Evolutionary conservation across 2,329 filamentous ascomycete species (phyloP).

Genomic region (Pezicula carpinea): DNA sequence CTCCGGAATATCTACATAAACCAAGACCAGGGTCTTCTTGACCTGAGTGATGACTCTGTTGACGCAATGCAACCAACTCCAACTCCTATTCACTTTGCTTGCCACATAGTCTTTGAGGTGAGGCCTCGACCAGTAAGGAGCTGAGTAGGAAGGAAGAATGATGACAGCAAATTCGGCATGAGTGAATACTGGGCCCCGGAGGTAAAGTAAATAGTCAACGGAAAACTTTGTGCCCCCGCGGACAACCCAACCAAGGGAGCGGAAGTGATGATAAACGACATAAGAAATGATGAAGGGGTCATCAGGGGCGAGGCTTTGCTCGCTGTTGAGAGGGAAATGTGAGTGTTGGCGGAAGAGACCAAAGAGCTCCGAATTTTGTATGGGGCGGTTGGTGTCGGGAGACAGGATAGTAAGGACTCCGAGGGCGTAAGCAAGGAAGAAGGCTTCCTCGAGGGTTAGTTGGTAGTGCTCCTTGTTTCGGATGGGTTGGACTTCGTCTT

Average conservation of each 20-base stretch:
- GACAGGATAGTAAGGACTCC: constrained; percentile 65
- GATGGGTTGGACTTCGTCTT: constrained; percentile 28
- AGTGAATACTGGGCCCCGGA: constrained; percentile 86
- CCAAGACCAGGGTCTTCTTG: constrained; percentile 81
- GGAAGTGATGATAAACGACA: constrained; percentile 90
- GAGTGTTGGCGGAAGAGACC: constrained; percentile 68
- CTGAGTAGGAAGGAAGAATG: constrained; percentile 75
- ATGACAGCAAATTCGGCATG: constrained; percentile 91
- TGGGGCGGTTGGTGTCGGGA: constrained; percentile 36
- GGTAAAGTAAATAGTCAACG: constrained; percentile 91
- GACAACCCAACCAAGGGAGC: constrained; percentile 91
- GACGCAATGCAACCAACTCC: constrained; percentile 84
- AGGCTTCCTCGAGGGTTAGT: constrained; percentile 82
- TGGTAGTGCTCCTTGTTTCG: constrained; percentile 81
- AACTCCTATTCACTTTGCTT: constrained; percentile 48
- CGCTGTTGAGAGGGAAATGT: constrained; percentile 42
- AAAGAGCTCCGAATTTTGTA: constrained; percentile 56
- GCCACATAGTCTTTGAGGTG: constrained; percentile 47
- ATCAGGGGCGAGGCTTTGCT: constrained; percentile 57
- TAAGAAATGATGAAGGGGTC: constrained; percentile 85
- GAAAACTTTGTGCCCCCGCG: constrained; percentile 92
- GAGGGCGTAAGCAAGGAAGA: constrained; percentile 81
- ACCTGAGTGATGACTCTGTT: constrained; percentile 89
- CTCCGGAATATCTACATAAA: constrained; percentile 86
- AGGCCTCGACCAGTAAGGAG: constrained; percentile 62